phyloP scores from a whole-genome alignment of 805 yeast genomes.

The Candida ficus region DNA sequence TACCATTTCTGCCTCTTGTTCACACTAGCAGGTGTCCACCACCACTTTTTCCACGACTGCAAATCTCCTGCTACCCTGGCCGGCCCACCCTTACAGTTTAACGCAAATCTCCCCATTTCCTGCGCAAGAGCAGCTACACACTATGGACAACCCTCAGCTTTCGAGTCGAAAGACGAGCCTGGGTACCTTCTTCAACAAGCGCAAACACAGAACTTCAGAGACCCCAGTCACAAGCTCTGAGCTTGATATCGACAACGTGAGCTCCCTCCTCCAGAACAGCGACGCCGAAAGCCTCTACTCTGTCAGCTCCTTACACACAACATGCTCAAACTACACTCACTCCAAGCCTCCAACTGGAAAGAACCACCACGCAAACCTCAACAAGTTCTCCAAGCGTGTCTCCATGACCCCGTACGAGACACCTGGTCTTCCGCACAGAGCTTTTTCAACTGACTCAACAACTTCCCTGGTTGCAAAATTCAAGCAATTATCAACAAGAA shows the following conservation, averaged over 20 bases:
- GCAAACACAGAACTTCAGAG: neutral
- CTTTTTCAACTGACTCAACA: neutral
- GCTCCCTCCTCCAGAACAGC: no score
- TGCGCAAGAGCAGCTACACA: neutral
- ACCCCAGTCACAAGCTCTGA: neutral
- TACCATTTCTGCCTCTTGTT: no score
- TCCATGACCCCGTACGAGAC: constrained; percentile 17
- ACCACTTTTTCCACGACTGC: no score
- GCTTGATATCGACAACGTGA: neutral
- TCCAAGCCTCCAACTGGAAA: neutral
- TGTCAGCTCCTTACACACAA: neutral
- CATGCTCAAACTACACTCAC: neutral
- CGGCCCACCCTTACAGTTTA: no score
- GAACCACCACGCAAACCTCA: neutral
- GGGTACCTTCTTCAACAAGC: neutral
- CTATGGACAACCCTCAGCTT: constrained; percentile 1
- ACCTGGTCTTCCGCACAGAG: neutral
- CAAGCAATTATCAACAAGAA: neutral
- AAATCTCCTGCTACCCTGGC: no score
- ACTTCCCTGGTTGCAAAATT: neutral
- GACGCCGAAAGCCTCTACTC: neutral
- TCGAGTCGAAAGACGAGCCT: neutral
- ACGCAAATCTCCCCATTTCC: no score
- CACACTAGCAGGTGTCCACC: no score
- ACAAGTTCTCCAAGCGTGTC: constrained; percentile 11